phyloP scores from a whole-genome alignment of 176 grass and related monocot species.

The Aegilops umbellulata region DNA sequence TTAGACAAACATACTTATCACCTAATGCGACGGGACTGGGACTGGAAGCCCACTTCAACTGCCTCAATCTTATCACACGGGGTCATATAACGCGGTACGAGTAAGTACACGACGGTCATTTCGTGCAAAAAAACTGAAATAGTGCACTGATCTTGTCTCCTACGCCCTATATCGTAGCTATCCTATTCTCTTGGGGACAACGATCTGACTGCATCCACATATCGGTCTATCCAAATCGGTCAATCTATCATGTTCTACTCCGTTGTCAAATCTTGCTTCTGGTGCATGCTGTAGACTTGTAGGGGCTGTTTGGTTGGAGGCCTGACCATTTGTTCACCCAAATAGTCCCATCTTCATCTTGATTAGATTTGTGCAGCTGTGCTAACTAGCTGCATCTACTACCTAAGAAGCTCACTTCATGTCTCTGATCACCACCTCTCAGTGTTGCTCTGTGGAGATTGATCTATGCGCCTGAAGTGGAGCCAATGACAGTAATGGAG shows the following conservation, averaged over 20 bases:
- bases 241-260: background rate
- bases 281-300: background rate
- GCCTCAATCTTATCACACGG: too few relatives aligned
- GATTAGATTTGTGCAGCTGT: background rate
- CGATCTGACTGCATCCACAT: background rate
- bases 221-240: background rate
- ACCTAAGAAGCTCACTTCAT: background rate
- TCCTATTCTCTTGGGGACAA: background rate
- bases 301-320: background rate
- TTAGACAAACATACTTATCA: too few relatives aligned
- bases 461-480: background rate
- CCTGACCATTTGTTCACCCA: background rate
- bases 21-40: too few relatives aligned
- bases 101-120: background rate
- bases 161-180: background rate
- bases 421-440: background rate
- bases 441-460: background rate
- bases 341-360: background rate
- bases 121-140: background rate
- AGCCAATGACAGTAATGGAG: background rate
- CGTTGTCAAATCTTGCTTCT: background rate
- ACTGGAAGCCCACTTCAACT: too few relatives aligned
- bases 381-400: background rate
- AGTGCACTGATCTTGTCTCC: background rate
- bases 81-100: too few relatives aligned